Evolutionary conservation across 2,329 filamentous ascomycete genomes (phyloP), one percentile per base, ranked within the genome.

Genomic region (Alternaria sp.): DNA sequence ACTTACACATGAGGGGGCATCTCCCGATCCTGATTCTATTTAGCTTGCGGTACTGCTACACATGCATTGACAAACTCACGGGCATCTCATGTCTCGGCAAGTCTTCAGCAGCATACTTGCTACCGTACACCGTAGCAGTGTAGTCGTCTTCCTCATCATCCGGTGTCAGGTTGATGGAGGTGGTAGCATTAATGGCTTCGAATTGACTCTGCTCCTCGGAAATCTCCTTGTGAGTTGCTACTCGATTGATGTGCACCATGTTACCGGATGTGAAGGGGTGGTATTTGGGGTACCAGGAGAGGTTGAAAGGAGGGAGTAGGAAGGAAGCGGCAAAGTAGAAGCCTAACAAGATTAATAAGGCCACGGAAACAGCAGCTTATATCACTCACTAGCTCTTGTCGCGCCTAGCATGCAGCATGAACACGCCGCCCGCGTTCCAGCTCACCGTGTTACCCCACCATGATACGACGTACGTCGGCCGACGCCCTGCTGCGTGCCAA

Each of bases 1-100:
- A 64, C 66, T 46, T 61, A 74, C 64, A 97, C 86, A 67, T 96
- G 91, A 68, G 86, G 88, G 42, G 94, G 94, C 93, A 97, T 97
- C 79, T 96, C 91, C 9, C 63, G 66, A 14, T 75, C 73, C 61
- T 70, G 26, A 1, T 31, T 9, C 5, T 24, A 1, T 36, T 67
- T 39, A 68, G 57, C 49, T 31, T 28, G 4, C 4, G 9, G 23
- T 3, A 17, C 34, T 17, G 31, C 8, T n/a, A 29, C n/a, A 21
- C 13, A 21, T 3, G 11, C 5, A 13, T 10, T 26, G 41, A 7
- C 29, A 48, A 28, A 21, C 80, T 72, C 70, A 97, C 92, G 1
- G 94, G 93, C 87, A 98, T 97, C 80, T 93, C 90, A 73, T 90
- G 83, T 73, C 85, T 86, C 28, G 93, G 93, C 40, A 98, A 83